These are phyloP conservation scores for Kluyveromyces dobzhanskii DNA, from an alignment of 805 yeast genomes.

Conservation along the genomic window DNA sequence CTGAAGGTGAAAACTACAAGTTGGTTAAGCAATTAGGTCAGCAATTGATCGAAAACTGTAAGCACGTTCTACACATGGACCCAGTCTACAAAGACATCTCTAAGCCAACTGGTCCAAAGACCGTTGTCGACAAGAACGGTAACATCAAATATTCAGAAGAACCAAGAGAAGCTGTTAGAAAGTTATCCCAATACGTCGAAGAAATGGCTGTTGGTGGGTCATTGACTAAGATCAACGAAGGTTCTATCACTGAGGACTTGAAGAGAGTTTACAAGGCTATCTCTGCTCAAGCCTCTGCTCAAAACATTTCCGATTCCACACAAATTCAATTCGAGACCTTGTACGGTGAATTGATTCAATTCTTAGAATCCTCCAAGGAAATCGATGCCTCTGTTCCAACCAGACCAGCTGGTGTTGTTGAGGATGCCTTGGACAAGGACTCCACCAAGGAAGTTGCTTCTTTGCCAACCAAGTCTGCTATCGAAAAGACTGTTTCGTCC, in stretches of 20 bases:
- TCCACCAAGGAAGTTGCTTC: conserved; percentile 78
- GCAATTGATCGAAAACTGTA: conserved; percentile 92
- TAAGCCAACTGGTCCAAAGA: conserved; percentile 92
- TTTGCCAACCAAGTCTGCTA: conserved; percentile 62
- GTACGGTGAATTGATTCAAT: conserved; percentile 61
- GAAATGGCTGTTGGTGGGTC: conserved; percentile 96
- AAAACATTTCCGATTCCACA: conserved; percentile 45
- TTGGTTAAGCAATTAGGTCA: conserved; percentile 85
- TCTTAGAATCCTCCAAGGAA: conserved; percentile 61
- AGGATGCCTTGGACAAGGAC: conserved; percentile 42
- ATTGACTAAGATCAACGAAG: conserved; percentile 58
- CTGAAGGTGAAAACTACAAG: conserved; percentile 85
- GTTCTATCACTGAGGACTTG: conserved; percentile 78
- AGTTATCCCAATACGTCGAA: conserved; percentile 88
- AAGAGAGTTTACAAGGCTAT: conserved; percentile 76
- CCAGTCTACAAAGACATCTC: conserved; percentile 96
- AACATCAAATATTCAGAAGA: conserved; percentile 76
- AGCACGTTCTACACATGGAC: conserved; percentile 65
- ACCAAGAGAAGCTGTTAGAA: conserved; percentile 84
- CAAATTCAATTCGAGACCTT: conserved; percentile 63
- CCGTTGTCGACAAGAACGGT: conserved; percentile 82
- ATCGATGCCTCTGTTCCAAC: conserved; percentile 61
- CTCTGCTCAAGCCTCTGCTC: conserved; percentile 51
- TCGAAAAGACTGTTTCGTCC: conserved; percentile 65
- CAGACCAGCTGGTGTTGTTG: conserved; percentile 42